A percentile compares a stretch with the other conserved stretches of the same genome.
phyloP scores from a whole-genome alignment of 2,329 filamentous ascomycete genomes.

The Didymella keratinophila region DNA sequence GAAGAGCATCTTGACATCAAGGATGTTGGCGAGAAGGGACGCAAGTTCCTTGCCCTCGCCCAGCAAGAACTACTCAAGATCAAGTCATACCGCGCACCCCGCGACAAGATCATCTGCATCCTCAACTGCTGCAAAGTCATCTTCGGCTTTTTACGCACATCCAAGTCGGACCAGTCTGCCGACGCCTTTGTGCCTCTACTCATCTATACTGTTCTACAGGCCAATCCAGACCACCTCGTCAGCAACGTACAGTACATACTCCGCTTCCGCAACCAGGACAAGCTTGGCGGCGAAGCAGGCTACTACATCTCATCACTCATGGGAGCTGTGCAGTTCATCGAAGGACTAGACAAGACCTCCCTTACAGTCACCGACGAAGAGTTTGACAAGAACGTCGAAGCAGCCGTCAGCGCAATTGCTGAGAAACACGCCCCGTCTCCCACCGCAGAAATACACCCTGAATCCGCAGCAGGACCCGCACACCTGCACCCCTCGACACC shows the following conservation, averaged over 20 bases:
- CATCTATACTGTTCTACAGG: constrained; percentile 94
- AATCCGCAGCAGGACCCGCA: constrained; percentile 25
- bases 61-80: constrained; percentile 97
- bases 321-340: constrained; percentile 95
- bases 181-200: constrained; percentile 91
- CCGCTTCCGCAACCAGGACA: constrained; percentile 96
- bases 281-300: constrained; percentile 94
- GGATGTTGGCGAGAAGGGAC: constrained; percentile 82
- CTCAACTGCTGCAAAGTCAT: constrained; percentile 99
- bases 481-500: constrained; percentile 32
- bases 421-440: constrained; percentile 73
- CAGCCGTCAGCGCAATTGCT: constrained; percentile 92
- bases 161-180: constrained; percentile 91
- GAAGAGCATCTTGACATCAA: constrained; percentile 95
- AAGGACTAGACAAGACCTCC: constrained; percentile 92
- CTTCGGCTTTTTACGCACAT: constrained; percentile 90
- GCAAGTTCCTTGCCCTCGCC: constrained; percentile 85
- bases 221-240: constrained; percentile 92
- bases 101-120: constrained; percentile 98
- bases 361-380: constrained; percentile 94
- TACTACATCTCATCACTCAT: constrained; percentile 97
- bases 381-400: constrained; percentile 96
- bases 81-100: constrained; percentile 92
- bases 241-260: constrained; percentile 99
- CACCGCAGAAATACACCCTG: constrained; percentile 41